Base-by-base conservation (phyloP, 2,329 filamentous ascomycete genomes). In the Trichoderma sp. region DNA sequence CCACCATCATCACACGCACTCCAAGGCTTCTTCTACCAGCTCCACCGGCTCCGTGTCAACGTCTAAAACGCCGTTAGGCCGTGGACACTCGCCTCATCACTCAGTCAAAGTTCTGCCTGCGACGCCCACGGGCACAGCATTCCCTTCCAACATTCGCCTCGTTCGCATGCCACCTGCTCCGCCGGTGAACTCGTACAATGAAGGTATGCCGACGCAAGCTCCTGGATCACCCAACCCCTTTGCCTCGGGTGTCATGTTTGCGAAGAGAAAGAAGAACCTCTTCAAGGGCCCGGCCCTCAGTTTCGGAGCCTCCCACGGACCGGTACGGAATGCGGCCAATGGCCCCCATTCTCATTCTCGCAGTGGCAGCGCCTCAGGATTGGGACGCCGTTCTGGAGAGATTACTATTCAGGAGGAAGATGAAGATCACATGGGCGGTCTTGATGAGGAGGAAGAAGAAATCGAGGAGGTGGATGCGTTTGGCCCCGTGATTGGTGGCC, bases 51-150 rank as follows among this genome's bases (percentile, higher is more conserved):
- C 93, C 0, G 91, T 93, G 4, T 92, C 93, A 0, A 91, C 91
- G 21, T 93, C 93, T 45, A 93, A 92, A 80, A 93, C 90, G 18
- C 91, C 90, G 1, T 86, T 91, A 67, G 89, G 89, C 60, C 85
- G 89, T 45, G 89, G 90, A 16, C 91, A 94, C 29, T 95, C 93
- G 3, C 96, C 97, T 1, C 95, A 98, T 82, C 91, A 94, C 79
- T 97, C 94, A 0, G 93, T 98, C 80, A 98, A 98, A 85, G 93
- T 98, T n/a, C 90, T 98, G 3, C 96, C 97, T 1, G 94, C 94
- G 0, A 98, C 95, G 0, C 96, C 96, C 0, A 95, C 93, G 0
- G 86, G 89, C 3, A 87, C 88, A 18, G 86, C 90, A 1, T 97
- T 98, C 80, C 95, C 96, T 0, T 94, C 92, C 69, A 97, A 95